Conservation (phyloP, 805 yeast genomes). For the Myxozyma vanderwaltii region DNA sequence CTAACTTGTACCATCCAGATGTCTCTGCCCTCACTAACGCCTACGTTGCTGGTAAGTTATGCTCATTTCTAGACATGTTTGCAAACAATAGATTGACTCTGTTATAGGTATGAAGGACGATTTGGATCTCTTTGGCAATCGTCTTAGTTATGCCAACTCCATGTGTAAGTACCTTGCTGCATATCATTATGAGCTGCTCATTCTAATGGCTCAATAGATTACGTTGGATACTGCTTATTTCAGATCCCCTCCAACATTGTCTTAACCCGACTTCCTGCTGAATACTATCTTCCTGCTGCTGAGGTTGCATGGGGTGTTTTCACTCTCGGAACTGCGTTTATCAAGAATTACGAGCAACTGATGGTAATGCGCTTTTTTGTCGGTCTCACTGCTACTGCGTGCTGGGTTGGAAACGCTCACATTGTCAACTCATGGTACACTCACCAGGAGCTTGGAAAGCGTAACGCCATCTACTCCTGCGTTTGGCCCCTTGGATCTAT, state of each 20-base stretch:
- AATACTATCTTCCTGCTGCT: conserved; percentile 42
- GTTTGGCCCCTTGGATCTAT: conserved; percentile 66
- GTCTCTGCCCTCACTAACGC: conserved; percentile 64
- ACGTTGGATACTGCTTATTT: conserved; percentile 40
- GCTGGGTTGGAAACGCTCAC: conserved; percentile 49
- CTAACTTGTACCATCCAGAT: conserved; percentile 45
- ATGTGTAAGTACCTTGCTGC: conserved; percentile 54
- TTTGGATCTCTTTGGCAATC: conserved; percentile 61
- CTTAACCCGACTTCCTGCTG: conserved; percentile 42
- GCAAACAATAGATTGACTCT: neutral
- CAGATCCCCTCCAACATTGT: conserved; percentile 48
- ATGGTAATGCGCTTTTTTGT: conserved; percentile 47
- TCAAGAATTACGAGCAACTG: conserved; percentile 40
- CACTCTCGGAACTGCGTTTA: conserved; percentile 38
- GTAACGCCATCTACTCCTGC: conserved; percentile 60
- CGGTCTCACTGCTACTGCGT: conserved; percentile 50
- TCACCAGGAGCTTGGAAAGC: conserved; percentile 58
- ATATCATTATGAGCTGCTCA: neutral
- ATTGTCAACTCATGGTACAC: conserved; percentile 54
- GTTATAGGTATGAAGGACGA: conserved; percentile 52
- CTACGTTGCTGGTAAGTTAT: conserved; percentile 54
- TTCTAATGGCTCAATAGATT: conserved; percentile 9
- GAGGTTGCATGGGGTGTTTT: conserved; percentile 49
- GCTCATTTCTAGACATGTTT: neutral
- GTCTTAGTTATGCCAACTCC: conserved; percentile 54